Base-by-base conservation (phyloP, 352 stramenopile species). In the Phytophthora sp. region DNA sequence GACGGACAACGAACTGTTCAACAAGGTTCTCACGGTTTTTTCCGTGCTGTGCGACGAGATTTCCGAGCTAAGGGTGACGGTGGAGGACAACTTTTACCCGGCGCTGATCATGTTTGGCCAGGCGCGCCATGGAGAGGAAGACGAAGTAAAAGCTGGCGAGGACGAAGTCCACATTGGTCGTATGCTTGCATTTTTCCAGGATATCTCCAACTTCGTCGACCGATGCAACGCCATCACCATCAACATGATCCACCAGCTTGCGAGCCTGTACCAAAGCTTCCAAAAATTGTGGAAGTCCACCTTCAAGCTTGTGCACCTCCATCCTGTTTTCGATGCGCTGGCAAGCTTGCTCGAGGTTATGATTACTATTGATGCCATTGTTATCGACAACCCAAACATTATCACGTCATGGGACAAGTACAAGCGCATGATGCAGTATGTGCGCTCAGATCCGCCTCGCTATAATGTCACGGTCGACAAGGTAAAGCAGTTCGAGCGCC, bases 351-450 rank as follows among this genome's bases (percentile, higher is more conserved):
- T 97, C 17, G 84, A 92, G 42, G 74, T 96, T 28, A 91, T 97
- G 74, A 92, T 96, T 50, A 95, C 89, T 8, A 84, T 97, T 24
- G 91, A 97, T 57, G 72, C 76, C n/a, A 92, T 96, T 43, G 84
- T 97, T 26, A 72, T 94, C 13, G 80, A 96, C 42, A 97, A 97
- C 56, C 87, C 89, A 12, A 84, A 85, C 38, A 94, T 97, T 43
- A 66, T 88, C 37, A 88, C 72, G 17, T 82, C 88, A 11, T 97
- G 91, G 91, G 87, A 94, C 61, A 93, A 89, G 45, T 97, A 96
- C 72, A 97, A 97, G 69, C 83, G 84, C 51, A 95, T 97, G 86
- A 93, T 97, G 84, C 83, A 95, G 57, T 95, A 91, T 42, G 82
- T 94, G 17, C 84, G 89, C n/a, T 80, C 85, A 3, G 88, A 97